phyloP scores from a whole-genome alignment of 2,329 filamentous ascomycete species.

The Furcasterigmium sp. region DNA sequence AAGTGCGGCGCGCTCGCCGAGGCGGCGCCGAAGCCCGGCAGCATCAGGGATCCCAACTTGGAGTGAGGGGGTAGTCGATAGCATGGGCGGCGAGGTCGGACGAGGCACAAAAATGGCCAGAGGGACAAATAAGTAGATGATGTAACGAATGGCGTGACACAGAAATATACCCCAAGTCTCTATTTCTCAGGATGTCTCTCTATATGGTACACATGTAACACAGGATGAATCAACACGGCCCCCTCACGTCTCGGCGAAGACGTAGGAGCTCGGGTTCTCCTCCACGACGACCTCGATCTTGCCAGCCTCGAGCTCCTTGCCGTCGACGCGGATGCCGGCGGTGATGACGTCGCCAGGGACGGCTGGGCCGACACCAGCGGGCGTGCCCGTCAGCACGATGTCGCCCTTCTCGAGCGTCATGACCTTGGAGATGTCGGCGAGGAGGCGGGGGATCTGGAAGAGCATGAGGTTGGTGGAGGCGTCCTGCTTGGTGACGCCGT shows the following conservation, averaged over 20 bases:
- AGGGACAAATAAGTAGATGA: too few relatives aligned
- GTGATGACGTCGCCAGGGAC: constrained; percentile 82
- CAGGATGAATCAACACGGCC: too few relatives aligned
- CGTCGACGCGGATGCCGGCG: constrained; percentile 73
- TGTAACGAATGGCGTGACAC: too few relatives aligned
- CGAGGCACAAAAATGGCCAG: too few relatives aligned
- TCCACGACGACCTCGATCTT: constrained; percentile 78
- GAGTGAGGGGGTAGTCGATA: too few relatives aligned
- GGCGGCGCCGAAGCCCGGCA: constrained; percentile 56
- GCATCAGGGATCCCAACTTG: constrained; percentile 55
- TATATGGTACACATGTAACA: neutral
- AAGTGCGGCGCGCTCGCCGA: constrained; percentile 74
- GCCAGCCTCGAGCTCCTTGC: constrained; percentile 79
- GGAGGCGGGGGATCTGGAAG: constrained; percentile 78
- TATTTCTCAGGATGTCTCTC: too few relatives aligned
- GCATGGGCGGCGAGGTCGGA: neutral
- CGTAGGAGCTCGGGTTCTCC: constrained; percentile 72
- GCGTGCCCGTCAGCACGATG: constrained; percentile 92
- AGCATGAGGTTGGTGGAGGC: constrained; percentile 95
- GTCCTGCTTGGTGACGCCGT: constrained; percentile 69
- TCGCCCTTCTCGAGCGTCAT: constrained; percentile 93
- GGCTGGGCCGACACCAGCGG: constrained; percentile 88
- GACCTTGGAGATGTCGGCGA: constrained; percentile 89
- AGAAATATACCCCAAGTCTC: neutral
- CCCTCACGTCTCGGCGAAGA: constrained; percentile 65